A percentile compares a stretch with the other conserved stretches of the same genome.
These are phyloP conservation scores for Usnea hakonensis DNA, from an alignment of 495 filamentous ascomycete species.

Conservation along the genomic window DNA sequence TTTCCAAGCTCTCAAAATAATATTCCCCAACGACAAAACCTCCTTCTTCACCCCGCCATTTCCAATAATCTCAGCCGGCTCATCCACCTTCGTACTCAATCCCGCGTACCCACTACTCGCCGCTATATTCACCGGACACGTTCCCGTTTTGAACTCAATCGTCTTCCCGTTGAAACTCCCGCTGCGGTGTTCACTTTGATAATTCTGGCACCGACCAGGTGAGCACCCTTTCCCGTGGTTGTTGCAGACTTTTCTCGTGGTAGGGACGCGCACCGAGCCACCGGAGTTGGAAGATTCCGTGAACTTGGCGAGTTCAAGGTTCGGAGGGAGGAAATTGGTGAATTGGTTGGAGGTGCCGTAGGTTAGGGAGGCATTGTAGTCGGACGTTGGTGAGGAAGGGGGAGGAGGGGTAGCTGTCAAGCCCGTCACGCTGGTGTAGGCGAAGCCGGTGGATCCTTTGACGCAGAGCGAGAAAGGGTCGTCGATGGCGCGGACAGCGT, in stretches of 20 bases:
- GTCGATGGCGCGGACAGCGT: slow-evolving; percentile 24
- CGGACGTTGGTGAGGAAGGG: neutral
- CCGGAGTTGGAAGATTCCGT: neutral
- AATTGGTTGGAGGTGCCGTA: slow-evolving; percentile 2
- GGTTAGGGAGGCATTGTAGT: neutral
- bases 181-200: neutral
- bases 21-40: neutral
- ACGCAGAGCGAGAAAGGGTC: slow-evolving; percentile 14
- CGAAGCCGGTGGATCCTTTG: slow-evolving; percentile 11
- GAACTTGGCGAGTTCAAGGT: neutral
- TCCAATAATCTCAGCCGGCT: slow-evolving; percentile 1
- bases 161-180: neutral
- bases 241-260: neutral
- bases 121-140: neutral
- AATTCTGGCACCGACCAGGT: neutral
- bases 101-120: neutral
- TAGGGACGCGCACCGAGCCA: neutral
- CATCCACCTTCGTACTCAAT: neutral
- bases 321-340: neutral
- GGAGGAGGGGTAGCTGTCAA: neutral
- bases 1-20: neutral
- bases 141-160: neutral
- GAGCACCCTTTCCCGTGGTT: slow-evolving; percentile 2
- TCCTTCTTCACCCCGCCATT: neutral
- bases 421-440: neutral